Evolutionary conservation across 202 grass and related monocot species (phyloP).

Genomic region (Panicum hallii): DNA sequence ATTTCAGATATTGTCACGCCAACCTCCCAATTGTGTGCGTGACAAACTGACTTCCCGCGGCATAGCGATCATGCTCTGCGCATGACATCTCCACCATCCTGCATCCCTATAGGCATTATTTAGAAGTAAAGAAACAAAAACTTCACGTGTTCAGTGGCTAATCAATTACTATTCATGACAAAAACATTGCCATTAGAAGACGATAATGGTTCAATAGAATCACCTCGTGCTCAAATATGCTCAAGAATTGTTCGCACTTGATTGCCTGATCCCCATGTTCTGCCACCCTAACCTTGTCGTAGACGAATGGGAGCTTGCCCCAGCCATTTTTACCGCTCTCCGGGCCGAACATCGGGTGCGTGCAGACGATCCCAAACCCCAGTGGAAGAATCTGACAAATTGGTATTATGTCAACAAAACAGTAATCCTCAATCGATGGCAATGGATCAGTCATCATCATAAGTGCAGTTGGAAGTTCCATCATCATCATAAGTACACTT

Average conservation of each 20-base stretch:
- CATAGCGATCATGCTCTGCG: constrained; percentile 64
- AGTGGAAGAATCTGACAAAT: constrained; percentile 58
- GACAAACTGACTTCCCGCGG: constrained; percentile 72
- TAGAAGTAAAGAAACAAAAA: constrained; percentile 12
- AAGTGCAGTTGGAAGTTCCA: not conserved
- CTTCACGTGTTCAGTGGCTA: not conserved
- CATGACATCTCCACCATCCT: constrained; percentile 83
- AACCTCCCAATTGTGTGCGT: constrained; percentile 79
- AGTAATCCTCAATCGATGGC: not conserved
- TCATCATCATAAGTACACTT: not conserved
- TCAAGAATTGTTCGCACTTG: constrained; percentile 65
- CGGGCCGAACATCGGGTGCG: constrained; percentile 76
- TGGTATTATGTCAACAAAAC: not conserved
- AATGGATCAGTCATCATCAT: not conserved
- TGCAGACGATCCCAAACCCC: constrained; percentile 64
- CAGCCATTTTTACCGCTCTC: constrained; percentile 78
- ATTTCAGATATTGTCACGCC: not conserved
- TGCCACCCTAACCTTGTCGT: constrained; percentile 65
- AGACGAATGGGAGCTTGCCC: constrained; percentile 60
- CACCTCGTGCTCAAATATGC: constrained; percentile 74
- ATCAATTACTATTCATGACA: not conserved
- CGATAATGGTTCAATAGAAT: not conserved
- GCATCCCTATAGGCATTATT: constrained; percentile 52
- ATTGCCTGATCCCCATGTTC: constrained; percentile 41
- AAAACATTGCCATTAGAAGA: not conserved